A percentile compares a stretch with the other conserved stretches of the same genome.
phyloP scores from a whole-genome alignment of 345 rosid genomes.

The Camelina laxa region DNA sequence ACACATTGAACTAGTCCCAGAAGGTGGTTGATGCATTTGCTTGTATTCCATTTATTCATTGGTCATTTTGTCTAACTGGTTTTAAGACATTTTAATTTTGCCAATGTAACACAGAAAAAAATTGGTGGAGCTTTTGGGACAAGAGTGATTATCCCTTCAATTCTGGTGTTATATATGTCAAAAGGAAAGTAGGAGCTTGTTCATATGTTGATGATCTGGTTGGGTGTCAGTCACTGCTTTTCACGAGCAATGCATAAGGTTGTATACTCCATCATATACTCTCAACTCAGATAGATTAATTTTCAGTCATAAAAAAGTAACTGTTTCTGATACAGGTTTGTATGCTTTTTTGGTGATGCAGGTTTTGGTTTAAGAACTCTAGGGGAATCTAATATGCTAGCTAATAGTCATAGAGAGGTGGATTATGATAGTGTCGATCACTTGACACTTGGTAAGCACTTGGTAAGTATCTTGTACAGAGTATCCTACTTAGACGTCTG shows the following conservation, averaged over 20 bases:
- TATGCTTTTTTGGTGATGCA: conserved; percentile 43
- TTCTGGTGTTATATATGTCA: conserved; percentile 85
- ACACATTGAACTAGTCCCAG: conserved; percentile 78
- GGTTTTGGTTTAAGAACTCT: conserved; percentile 77
- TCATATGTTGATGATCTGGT: conserved; percentile 94
- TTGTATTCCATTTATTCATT: conserved; percentile 1
- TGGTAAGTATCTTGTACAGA: too few relatives aligned
- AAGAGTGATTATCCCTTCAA: conserved; percentile 70
- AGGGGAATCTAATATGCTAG: conserved; percentile 46
- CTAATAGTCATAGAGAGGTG: conserved; percentile 48
- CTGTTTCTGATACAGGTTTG: conserved; percentile 18
- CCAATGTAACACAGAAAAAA: conserved; percentile 59
- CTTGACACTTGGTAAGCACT: conserved; percentile 68
- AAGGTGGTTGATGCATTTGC: conserved; percentile 56
- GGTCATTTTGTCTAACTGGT: conserved; percentile 11
- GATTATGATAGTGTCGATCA: conserved; percentile 76
- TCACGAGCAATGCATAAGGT: conserved; percentile 99
- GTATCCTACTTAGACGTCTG: too few relatives aligned
- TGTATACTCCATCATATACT: conserved; percentile 24
- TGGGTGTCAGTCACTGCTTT: conserved; percentile 90
- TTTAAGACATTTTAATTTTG: conserved; percentile 16
- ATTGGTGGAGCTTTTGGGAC: conserved; percentile 84
- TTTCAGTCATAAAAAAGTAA: conserved; percentile 7
- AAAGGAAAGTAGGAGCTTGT: conserved; percentile 97
- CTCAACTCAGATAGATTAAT: conserved; percentile 20